A percentile compares a stretch with the other conserved stretches of the same genome.
These are phyloP conservation scores for Phytopythium mirpurense DNA, from an alignment of 352 stramenopile genomes.

Conservation along the genomic window DNA sequence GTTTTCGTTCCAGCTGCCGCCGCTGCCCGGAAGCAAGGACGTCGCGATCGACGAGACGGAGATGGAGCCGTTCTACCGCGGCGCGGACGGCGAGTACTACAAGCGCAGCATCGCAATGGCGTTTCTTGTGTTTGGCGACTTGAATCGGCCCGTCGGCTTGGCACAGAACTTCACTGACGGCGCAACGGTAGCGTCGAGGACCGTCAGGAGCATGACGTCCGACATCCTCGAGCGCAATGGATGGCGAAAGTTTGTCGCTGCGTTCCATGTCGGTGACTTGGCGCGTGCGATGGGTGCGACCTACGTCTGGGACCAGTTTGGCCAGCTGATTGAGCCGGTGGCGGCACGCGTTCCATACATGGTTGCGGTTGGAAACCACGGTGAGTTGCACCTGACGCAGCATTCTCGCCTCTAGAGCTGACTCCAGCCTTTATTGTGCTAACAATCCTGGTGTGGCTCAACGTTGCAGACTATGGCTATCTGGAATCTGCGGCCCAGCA, in stretches of 20 bases:
- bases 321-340: conserved; percentile 73
- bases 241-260: conserved; percentile 45
- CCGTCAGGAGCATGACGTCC: conserved; percentile 25
- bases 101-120: conserved; percentile 29
- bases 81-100: conserved; percentile 7
- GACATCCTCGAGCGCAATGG: conserved; percentile 19
- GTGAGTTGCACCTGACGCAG: conserved; percentile 7
- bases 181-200: conserved; percentile 28
- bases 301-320: conserved; percentile 84
- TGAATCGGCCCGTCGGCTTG: conserved; percentile 28
- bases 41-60: conserved; percentile 2
- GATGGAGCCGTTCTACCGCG: conserved; percentile 3
- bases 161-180: conserved; percentile 24
- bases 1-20: conserved; percentile 25
- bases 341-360: conserved; percentile 75
- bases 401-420: background rate
- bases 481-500: conserved; percentile 26
- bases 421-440: background rate
- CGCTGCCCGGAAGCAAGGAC: conserved; percentile 14
- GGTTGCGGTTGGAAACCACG: conserved; percentile 56
- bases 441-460: background rate
- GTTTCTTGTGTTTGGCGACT: conserved; percentile 75
- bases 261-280: conserved; percentile 83
- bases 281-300: conserved; percentile 65
- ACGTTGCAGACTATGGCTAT: conserved; percentile 34